Conservation (phyloP, 2,329 filamentous ascomycete genomes). For the Verruconis gallopava region DNA sequence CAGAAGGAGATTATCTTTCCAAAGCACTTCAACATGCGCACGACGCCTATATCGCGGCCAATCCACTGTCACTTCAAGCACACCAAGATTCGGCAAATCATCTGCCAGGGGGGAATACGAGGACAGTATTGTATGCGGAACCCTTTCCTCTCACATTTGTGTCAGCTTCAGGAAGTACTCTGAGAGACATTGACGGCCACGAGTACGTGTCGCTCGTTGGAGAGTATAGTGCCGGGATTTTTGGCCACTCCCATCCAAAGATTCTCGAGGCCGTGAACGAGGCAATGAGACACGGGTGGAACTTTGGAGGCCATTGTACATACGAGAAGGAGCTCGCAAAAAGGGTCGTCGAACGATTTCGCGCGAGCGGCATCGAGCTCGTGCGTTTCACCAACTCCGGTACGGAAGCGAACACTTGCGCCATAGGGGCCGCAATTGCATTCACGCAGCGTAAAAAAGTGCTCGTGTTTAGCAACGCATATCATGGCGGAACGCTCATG, state of each 20-base stretch:
- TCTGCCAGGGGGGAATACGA: constrained; percentile 27
- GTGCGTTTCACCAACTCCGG: constrained; percentile 53
- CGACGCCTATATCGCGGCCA: constrained; percentile 10
- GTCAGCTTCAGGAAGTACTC: constrained; percentile 16
- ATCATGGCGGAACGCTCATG: constrained; percentile 42
- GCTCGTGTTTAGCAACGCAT: constrained; percentile 38
- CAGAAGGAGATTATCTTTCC: too few species aligned
- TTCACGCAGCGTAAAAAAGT: constrained; percentile 36
- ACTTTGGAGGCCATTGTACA: constrained; percentile 39
- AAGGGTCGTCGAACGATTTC: constrained; percentile 42
- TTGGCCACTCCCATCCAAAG: constrained; percentile 48
- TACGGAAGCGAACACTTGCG: constrained; percentile 51
- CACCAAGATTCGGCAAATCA: constrained; percentile 19
- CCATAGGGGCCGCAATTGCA: constrained; percentile 40
- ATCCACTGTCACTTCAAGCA: constrained; percentile 16
- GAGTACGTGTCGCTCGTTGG: constrained; percentile 45
- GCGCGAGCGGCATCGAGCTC: constrained; percentile 31
- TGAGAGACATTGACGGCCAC: constrained; percentile 22
- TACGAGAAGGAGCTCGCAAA: constrained; percentile 41
- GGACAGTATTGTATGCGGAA: constrained; percentile 22
- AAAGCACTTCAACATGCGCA: not conserved
- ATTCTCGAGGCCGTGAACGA: constrained; percentile 39
- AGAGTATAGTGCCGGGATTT: constrained; percentile 53
- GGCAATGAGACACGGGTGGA: constrained; percentile 37
- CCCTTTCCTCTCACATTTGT: constrained; percentile 26